Conservation (phyloP, 2,329 filamentous ascomycete species). For the Triangularia setosa region DNA sequence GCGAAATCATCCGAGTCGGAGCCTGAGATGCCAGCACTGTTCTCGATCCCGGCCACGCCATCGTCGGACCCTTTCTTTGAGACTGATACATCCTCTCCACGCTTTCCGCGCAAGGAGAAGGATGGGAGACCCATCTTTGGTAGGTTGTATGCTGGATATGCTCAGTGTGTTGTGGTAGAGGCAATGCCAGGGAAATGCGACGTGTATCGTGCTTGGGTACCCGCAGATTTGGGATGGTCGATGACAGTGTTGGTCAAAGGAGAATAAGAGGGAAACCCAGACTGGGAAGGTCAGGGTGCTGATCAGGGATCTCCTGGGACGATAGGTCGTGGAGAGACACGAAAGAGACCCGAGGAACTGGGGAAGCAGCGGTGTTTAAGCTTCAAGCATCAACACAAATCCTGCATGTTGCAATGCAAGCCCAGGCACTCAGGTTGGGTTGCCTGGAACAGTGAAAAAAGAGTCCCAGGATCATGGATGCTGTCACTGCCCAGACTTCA, state of each 20-base stretch:
- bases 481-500: neutral
- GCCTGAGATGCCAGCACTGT: constrained; percentile 5
- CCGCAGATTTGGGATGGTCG: too few relatives aligned
- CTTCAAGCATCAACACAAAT: neutral
- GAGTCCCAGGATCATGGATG: neutral
- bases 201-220: neutral
- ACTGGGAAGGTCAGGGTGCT: neutral
- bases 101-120: neutral
- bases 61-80: neutral
- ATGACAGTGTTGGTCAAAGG: too few relatives aligned
- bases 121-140: neutral
- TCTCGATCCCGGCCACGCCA: constrained; percentile 10
- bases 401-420: neutral
- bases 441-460: neutral
- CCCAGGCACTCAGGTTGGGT: too few relatives aligned
- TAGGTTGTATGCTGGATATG: neutral
- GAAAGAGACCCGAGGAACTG: neutral
- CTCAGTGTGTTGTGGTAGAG: neutral
- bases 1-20: constrained; percentile 41
- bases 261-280: neutral
- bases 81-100: neutral
- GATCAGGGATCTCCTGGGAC: neutral
- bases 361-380: neutral
- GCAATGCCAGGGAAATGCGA: neutral
- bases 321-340: neutral